Evolutionary conservation across 768 basidiomycete genomes (phyloP), one percentile per base, ranked within the genome.

Genomic region (Chalciporus sphaerocephalus): DNA sequence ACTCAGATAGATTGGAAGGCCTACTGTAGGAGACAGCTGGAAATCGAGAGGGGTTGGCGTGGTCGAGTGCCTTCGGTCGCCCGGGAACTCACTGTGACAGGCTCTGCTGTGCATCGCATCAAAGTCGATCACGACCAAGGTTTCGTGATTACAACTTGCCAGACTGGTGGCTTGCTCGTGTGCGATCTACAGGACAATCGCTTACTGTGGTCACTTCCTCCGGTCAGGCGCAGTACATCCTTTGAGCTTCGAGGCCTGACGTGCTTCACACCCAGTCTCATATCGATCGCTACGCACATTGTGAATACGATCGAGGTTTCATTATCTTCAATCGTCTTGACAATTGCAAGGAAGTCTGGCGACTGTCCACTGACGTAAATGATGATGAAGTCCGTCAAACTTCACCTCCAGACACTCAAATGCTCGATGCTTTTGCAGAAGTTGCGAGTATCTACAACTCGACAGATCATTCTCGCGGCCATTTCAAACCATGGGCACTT

Each of bases 251-350:
- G 35, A 38, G 22, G 4, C 25, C 45, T 62, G 16, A 37, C 20
- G 8, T 15, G 9, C 46, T 41, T 18, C 9, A 27, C 24, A 25
- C 34, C 16, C 18, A 58, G 54, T 44, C 17, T 40, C 46, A 54
- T 41, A 43, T 27, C 42, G 44, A 46, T 24, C 40, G 22, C 12
- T 75, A 70, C 38, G 86, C 87, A 0, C 87, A 90, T 55, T 76
- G 79, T 52, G 89, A 91, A 62, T 92, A 88, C 51, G 79, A 70
- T 12, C 66, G 74, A 22, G 88, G 89, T 8, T 88, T 77, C 56
- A 67, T 89, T 38, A 66, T 90, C 38, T 86, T 88, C 58, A 83
- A 89, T 55, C 76, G 83, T 23, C 36, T 59, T 17, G 74, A 71
- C 22, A 72, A 74, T 8, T 56, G 66, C 50, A 83, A 83, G 51